Evolutionary conservation across 345 rosid species (phyloP).

Genomic region (Turritis glabra): DNA sequence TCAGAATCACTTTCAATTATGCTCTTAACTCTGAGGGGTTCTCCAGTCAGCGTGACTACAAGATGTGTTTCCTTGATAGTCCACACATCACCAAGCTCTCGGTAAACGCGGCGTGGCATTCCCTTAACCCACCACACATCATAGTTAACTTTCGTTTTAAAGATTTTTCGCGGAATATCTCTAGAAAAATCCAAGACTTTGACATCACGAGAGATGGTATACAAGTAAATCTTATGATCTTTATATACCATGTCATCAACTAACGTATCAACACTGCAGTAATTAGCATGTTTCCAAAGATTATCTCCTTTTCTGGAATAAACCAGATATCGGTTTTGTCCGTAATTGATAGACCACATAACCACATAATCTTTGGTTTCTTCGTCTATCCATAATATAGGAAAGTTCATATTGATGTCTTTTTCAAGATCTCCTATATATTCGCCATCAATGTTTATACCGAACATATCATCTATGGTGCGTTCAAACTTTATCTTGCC

Average conservation of each 20-base stretch:
- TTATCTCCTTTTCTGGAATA: slow-evolving; percentile 1
- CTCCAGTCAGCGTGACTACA: background rate
- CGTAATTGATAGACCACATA: background rate
- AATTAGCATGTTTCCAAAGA: background rate
- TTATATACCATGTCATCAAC: background rate
- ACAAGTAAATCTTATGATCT: background rate
- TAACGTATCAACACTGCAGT: background rate
- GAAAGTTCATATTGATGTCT: background rate
- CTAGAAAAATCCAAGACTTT: background rate
- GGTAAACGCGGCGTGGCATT: background rate
- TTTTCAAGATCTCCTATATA: background rate
- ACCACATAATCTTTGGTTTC: slow-evolving; percentile 20
- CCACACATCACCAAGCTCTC: background rate
- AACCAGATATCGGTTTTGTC: background rate
- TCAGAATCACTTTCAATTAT: background rate
- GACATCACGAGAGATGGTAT: background rate
- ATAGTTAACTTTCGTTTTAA: background rate
- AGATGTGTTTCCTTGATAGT: background rate
- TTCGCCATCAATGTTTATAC: background rate
- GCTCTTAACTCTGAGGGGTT: background rate
- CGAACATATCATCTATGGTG: background rate
- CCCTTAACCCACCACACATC: background rate
- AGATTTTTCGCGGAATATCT: background rate
- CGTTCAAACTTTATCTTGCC: background rate
- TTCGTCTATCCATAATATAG: slow-evolving; percentile 3